Evolutionary conservation across 1,284 basidiomycete species (phyloP), one percentile per base, ranked within the genome.

Genomic region (Rhodofomes roseus): DNA sequence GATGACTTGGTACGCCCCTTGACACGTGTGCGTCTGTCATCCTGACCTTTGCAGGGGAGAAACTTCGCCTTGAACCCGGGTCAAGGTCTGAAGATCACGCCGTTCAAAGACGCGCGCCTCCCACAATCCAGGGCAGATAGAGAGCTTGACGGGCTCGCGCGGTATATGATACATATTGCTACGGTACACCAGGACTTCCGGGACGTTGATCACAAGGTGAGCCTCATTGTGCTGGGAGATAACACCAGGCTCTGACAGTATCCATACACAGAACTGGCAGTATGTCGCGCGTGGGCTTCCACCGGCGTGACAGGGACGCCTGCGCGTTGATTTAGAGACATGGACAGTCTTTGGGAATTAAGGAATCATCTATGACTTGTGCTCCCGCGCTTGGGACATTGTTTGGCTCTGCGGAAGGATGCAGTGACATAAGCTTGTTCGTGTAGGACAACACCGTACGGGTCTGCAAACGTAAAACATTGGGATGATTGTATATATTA

Each of bases 31-130:
- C 20, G 25, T 18, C 18, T n/a, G 25, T 55, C 43, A 31, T 46
- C 22, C 56, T 41, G 22, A 55, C 51, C 18, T 37, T 12, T 55
- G 12, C 63, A 90, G 83, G 84, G 88, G 55, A 83, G 92, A 36
- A 94, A 94, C 70, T 95, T 95, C 74, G 93, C 92, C 3, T 78
- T 95, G 61, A 96, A 95, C 69, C 92, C 93, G 0, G 81, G 80
- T 48, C 86, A 92, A 74, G 93, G 93, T 1, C 77, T 95, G 39
- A 93, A 92, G 78, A 93, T 95, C 36, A 83, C 84, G 25, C 83
- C 93, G 0, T 95, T 89, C 78, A 92, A 89, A 71, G 81, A 86
- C 61, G 90, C 90, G 0, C 85, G 90, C 63, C 89, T 86, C 14
- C 70, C 76, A 11, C 81, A 84, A 61, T 78, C 81, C 7, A 74